These are phyloP conservation scores for Podila epicladia DNA, from an alignment of 192 early-diverging fungal genomes.

Conservation along the genomic window DNA sequence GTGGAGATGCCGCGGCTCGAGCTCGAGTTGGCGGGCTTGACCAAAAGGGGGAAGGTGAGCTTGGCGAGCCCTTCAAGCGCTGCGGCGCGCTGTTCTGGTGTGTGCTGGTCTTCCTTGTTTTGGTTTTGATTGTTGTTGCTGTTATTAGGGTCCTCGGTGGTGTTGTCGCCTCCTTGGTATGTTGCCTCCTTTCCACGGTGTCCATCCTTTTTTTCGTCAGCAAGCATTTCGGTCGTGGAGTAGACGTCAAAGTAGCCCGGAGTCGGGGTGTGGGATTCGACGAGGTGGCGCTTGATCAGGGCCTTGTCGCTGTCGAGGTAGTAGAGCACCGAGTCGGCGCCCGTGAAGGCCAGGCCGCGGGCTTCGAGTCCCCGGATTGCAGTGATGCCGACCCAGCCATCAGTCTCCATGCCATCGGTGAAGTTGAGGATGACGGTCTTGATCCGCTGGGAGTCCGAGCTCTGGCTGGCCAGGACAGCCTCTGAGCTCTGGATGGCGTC, in stretches of 20 bases:
- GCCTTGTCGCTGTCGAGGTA: conserved; percentile 39
- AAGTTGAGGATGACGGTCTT: conserved; percentile 38
- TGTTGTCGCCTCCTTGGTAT: not conserved
- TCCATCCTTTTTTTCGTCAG: not conserved
- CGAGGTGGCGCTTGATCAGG: conserved; percentile 27
- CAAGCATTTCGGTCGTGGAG: not conserved
- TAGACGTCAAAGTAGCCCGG: conserved; percentile 39
- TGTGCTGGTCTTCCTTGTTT: not conserved
- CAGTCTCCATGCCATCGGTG: conserved; percentile 36
- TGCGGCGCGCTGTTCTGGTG: not conserved
- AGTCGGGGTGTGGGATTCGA: conserved; percentile 11
- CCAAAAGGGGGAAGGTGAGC: conserved; percentile 23
- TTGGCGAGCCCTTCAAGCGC: conserved; percentile 16
- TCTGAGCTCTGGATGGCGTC: conserved; percentile 11
- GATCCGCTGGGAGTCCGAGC: conserved; percentile 5
- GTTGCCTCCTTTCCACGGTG: no score
- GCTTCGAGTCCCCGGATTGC: conserved; percentile 18
- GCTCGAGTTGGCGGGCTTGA: conserved; percentile 37
- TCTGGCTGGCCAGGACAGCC: not conserved
- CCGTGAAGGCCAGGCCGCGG: conserved; percentile 25
- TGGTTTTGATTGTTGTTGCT: not conserved
- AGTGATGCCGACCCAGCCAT: conserved; percentile 32
- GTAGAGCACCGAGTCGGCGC: conserved; percentile 27
- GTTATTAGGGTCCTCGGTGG: not conserved
- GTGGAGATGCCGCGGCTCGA: conserved; percentile 31